A percentile compares a stretch with the other conserved stretches of the same genome.
Conservation (phyloP, 2,329 filamentous ascomycete species). For the Nothopassalora personata region DNA sequence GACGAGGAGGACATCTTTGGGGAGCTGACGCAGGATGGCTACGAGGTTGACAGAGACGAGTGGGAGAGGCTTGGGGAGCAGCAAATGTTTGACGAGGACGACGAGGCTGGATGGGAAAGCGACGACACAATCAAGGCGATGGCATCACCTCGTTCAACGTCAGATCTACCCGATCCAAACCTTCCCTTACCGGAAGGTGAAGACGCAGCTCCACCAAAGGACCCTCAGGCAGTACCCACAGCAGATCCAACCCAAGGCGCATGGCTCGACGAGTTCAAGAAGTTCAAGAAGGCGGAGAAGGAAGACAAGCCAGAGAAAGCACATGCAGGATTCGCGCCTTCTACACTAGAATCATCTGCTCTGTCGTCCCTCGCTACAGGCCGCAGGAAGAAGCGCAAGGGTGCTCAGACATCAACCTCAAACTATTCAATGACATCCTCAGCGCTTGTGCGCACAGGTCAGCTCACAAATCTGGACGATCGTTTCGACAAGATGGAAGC, state of each 20-base stretch:
- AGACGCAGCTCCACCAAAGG: slow-evolving; percentile 27
- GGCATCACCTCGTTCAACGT: slow-evolving; percentile 20
- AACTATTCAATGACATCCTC: slow-evolving; percentile 90
- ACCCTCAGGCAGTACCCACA: slow-evolving; percentile 31
- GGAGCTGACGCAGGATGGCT: slow-evolving; percentile 61
- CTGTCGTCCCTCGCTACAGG: slow-evolving; percentile 70
- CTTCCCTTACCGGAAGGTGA: slow-evolving; percentile 49
- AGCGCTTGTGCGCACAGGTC: slow-evolving; percentile 79
- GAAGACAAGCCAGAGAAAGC: slow-evolving; percentile 36
- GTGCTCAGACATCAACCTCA: slow-evolving; percentile 80
- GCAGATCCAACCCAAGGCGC: slow-evolving; percentile 55
- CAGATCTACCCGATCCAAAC: slow-evolving; percentile 21
- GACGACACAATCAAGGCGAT: slow-evolving; percentile 76
- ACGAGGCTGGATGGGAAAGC: slow-evolving; percentile 89
- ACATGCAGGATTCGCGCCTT: slow-evolving; percentile 40
- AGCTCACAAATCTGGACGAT: slow-evolving; percentile 75
- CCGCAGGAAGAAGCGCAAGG: slow-evolving; percentile 89
- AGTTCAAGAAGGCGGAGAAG: slow-evolving; percentile 65
- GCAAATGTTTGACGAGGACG: slow-evolving; percentile 34
- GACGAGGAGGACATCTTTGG: slow-evolving; percentile 78
- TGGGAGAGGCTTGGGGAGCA: slow-evolving; percentile 56
- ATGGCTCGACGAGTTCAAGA: slow-evolving; percentile 89
- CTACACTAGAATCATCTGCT: slow-evolving; percentile 64
- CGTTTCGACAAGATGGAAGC: slow-evolving; percentile 89
- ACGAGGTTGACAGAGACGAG: slow-evolving; percentile 71